phyloP scores from a whole-genome alignment of 176 grass and related monocot genomes.

The Rhipidocladum racemiflorum region DNA sequence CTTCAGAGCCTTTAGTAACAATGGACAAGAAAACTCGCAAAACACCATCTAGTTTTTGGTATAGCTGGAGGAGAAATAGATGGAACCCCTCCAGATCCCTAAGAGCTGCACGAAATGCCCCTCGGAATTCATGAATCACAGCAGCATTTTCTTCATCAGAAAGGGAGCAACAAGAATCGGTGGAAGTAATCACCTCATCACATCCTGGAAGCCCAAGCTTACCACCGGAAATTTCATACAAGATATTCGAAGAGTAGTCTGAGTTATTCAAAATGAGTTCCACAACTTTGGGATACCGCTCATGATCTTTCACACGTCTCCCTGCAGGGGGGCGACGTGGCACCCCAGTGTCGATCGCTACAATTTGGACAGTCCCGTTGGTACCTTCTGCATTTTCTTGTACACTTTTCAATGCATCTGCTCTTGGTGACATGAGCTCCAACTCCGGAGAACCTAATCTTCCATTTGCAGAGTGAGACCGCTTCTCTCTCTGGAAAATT shows the following conservation, averaged over 20 bases:
- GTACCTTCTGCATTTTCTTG: conserved; percentile 13
- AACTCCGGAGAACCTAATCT: conserved; percentile 33
- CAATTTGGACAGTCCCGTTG: conserved; percentile 43
- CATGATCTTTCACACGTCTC: conserved; percentile 81
- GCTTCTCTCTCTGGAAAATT: conserved; percentile 45
- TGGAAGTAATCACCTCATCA: conserved; percentile 37
- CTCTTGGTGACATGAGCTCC: conserved; percentile 27
- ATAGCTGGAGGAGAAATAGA: conserved; percentile 87
- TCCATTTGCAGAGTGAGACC: conserved; percentile 50
- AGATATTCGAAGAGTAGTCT: conserved; percentile 63
- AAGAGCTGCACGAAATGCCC: conserved; percentile 82
- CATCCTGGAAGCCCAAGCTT: conserved; percentile 62
- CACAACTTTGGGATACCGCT: conserved; percentile 80
- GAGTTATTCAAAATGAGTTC: conserved; percentile 76
- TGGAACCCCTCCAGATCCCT: conserved; percentile 85
- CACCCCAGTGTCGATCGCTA: conserved; percentile 89
- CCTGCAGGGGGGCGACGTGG: conserved; percentile 77
- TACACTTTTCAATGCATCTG: conserved; percentile 35
- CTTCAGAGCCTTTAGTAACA: conserved; percentile 67
- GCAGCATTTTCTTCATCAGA: conserved; percentile 50
- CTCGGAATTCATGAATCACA: conserved; percentile 80
- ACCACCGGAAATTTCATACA: conserved; percentile 78
- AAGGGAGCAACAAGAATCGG: conserved; percentile 47
- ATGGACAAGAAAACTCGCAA: conserved; percentile 72
- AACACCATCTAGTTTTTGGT: conserved; percentile 85